Conservation (phyloP, 306 rosid species). For the Inga laurina region DNA sequence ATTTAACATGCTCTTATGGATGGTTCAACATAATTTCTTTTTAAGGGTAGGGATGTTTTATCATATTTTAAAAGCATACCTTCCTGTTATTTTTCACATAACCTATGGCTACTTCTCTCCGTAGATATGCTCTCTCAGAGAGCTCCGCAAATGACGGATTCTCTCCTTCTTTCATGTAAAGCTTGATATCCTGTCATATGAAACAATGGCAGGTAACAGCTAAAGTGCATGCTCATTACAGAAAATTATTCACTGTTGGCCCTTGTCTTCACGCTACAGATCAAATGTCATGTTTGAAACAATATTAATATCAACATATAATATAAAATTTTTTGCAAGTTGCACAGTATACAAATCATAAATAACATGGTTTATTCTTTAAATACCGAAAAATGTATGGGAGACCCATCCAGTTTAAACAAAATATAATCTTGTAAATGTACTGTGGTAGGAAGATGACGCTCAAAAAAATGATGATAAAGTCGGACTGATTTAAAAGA, state of each 20-base stretch:
- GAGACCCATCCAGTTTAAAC: not conserved
- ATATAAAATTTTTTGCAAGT: not conserved
- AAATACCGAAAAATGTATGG: not conserved
- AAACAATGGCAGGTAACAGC: constrained; percentile 26
- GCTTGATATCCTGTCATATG: constrained; percentile 62
- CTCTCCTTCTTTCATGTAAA: constrained; percentile 90
- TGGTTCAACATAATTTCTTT: constrained; percentile 11
- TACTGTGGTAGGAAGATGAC: not conserved
- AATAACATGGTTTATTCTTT: not conserved
- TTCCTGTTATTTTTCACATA: constrained; percentile 75
- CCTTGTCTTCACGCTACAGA: not conserved
- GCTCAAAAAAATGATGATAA: not conserved
- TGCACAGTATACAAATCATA: not conserved
- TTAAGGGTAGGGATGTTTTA: not conserved
- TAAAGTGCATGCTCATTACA: not conserved
- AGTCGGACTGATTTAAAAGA: not conserved
- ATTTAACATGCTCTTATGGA: constrained; percentile 27
- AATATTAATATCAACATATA: not conserved
- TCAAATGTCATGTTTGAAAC: not conserved
- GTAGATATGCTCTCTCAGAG: constrained; percentile 74
- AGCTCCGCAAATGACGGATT: constrained; percentile 85
- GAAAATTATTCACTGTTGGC: not conserved
- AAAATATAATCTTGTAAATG: not conserved
- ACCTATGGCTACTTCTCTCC: constrained; percentile 96
- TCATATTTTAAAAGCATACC: constrained; percentile 42